Base-by-base conservation (phyloP, 345 rosid genomes). In the Rubroshorea leprosula region DNA sequence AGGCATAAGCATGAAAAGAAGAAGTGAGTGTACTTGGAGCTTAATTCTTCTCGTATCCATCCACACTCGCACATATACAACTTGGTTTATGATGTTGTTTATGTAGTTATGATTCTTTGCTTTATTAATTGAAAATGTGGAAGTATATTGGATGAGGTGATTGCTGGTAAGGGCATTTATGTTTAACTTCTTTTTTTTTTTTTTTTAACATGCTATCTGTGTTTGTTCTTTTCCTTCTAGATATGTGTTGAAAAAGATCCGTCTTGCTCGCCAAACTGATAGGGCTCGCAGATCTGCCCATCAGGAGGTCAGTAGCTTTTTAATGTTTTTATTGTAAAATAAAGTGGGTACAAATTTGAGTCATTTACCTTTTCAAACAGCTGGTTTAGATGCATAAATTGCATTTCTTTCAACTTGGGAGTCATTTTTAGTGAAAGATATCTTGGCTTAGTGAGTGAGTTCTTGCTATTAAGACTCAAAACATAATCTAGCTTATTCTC, bases 251-350 rank as follows among this genome's bases (percentile, higher is more conserved):
- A 89, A 93, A 76, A 93, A 83, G 85, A 89, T 89, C 55, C 87
- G 96, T 57, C 97, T 93, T 51, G 92, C 97, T 48, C 87, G 97
- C 27, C 99, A 93, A 75, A 85, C 97, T 59, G 97, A 93, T 55
- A 80, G 97, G 68, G 83, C 88, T 23, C 94, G 94, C 16, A 77
- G 94, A 67, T 89, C 99, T 63, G 97, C 99, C 48, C 90, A 89
- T 74, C 96, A 81, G 69, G 99, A 93, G 84, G 99, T 89, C 50
- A 66, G 67, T 57, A 51, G 38, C 51, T 59, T 56, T 1, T 31
- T 16, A n/a, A 1, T 49, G 23, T 22, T 14, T 29, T 52, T 17
- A 51, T 35, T 43, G n/a, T 24, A 51, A 35, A 29, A 29, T 4
- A 29, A 29, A 29, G 4, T 3, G 35, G 35, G n/a, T n/a, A n/a